Percentiles rank a stretch among this genome's conserved stretches.
These are phyloP conservation scores for Ballota nigra DNA, from an alignment of 257 asterid genomes.

Conservation along the genomic window DNA sequence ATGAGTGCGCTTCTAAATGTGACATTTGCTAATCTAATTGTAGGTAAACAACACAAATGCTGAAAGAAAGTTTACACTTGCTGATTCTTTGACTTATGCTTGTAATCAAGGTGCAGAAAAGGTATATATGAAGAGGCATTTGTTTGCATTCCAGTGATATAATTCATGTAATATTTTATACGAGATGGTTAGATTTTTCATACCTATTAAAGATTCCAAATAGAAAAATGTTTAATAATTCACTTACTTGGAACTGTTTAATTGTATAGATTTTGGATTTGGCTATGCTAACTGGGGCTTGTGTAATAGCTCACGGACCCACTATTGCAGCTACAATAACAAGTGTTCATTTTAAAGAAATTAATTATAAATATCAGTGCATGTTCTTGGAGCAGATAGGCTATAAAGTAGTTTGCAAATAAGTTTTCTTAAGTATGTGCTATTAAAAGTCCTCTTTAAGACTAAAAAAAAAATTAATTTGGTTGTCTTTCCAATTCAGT, in stretches of 20 bases:
- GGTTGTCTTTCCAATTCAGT: no score
- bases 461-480: no score
- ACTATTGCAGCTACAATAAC: slow-evolving; percentile 69
- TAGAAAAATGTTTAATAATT: not conserved
- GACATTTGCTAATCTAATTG: slow-evolving; percentile 16
- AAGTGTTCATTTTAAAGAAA: slow-evolving; percentile 2
- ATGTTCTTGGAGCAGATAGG: not conserved
- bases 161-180: no score
- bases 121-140: slow-evolving; percentile 46
- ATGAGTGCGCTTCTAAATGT: not conserved
- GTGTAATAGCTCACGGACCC: slow-evolving; percentile 87
- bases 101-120: slow-evolving; percentile 96
- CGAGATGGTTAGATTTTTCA: not conserved
- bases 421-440: no score
- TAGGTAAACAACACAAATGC: slow-evolving; percentile 99
- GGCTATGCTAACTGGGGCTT: slow-evolving; percentile 94
- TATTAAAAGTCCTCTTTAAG: no score
- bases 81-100: slow-evolving; percentile 93
- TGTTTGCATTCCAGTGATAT: not conserved
- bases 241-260: not conserved
- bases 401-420: not conserved
- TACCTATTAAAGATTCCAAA: not conserved
- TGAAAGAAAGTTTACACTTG: slow-evolving; percentile 96
- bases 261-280: slow-evolving; percentile 75
- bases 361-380: not conserved